Evolutionary conservation across 1,284 basidiomycete genomes (phyloP).

Genomic region (Austropuccinia psidii): DNA sequence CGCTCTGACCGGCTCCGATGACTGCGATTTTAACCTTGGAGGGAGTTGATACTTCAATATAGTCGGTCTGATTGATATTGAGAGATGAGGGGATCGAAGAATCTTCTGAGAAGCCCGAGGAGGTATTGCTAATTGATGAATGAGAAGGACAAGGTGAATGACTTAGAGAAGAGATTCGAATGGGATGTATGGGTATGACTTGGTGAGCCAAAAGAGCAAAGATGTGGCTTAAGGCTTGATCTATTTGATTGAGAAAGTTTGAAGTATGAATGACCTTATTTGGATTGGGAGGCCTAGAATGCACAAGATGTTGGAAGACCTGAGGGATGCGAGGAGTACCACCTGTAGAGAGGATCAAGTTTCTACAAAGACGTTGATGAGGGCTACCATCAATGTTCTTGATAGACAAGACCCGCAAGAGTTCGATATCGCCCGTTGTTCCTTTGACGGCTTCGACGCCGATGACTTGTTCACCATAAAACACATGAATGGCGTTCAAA

Average conservation of each 20-base stretch:
- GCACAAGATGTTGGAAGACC: constrained; percentile 45
- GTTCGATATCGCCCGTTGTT: constrained; percentile 42
- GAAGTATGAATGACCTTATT: constrained; percentile 49
- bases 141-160: not conserved
- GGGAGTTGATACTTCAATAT: too few species aligned
- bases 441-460: constrained; percentile 39
- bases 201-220: not conserved
- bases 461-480: constrained; percentile 54
- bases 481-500: constrained; percentile 22
- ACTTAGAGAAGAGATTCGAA: not conserved
- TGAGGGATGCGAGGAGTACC: constrained; percentile 53
- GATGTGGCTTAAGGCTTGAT: constrained; percentile 30
- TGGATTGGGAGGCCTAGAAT: constrained; percentile 45
- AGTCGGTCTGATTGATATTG: not conserved
- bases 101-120: not conserved
- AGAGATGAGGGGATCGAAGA: not conserved
- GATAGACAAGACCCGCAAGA: constrained; percentile 6
- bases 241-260: constrained; percentile 39
- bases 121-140: not conserved
- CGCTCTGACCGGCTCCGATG: constrained; percentile 56
- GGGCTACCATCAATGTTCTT: not conserved
- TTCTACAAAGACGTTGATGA: constrained; percentile 8
- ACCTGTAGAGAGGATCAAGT: constrained; percentile 55
- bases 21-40: constrained; percentile 50
- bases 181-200: not conserved